Conservation (phyloP, 495 filamentous ascomycete species). For the Xylaria palmicola region DNA sequence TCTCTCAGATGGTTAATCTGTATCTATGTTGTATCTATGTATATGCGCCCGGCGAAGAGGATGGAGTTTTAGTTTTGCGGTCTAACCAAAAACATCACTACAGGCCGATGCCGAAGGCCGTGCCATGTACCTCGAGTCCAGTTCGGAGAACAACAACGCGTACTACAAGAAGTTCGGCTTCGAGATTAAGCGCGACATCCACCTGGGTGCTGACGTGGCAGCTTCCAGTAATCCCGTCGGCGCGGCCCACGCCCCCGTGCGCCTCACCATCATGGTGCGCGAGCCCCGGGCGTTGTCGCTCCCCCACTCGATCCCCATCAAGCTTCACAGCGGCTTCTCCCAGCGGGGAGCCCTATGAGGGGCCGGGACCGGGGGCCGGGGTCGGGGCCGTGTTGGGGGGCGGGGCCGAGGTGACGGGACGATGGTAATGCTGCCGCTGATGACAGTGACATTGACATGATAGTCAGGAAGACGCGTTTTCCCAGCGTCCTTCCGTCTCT, state of each 20-base stretch:
- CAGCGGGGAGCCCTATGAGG: constrained; percentile 10
- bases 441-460: too few relatives aligned
- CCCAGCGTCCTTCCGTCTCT: too few relatives aligned
- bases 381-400: background rate
- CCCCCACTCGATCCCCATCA: constrained; percentile 33
- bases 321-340: constrained; percentile 30
- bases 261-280: constrained; percentile 74
- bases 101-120: constrained; percentile 65
- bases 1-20: too few relatives aligned
- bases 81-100: background rate
- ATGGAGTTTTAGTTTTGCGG: background rate
- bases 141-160: constrained; percentile 59
- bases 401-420: background rate
- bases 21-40: too few relatives aligned
- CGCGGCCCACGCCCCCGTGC: constrained; percentile 43
- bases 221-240: background rate
- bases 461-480: too few relatives aligned
- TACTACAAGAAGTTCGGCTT: constrained; percentile 76
- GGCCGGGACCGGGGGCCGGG: background rate
- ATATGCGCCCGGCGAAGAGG: background rate
- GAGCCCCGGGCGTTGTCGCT: constrained; percentile 50
- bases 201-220: constrained; percentile 43
- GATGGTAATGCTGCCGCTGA: too few relatives aligned
- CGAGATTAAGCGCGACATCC: constrained; percentile 55
- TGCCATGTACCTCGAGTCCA: constrained; percentile 74